Percentiles rank a stretch among this genome's conserved stretches.
phyloP scores from a whole-genome alignment of 2,329 filamentous ascomycete species.

The Xylaria sp. region DNA sequence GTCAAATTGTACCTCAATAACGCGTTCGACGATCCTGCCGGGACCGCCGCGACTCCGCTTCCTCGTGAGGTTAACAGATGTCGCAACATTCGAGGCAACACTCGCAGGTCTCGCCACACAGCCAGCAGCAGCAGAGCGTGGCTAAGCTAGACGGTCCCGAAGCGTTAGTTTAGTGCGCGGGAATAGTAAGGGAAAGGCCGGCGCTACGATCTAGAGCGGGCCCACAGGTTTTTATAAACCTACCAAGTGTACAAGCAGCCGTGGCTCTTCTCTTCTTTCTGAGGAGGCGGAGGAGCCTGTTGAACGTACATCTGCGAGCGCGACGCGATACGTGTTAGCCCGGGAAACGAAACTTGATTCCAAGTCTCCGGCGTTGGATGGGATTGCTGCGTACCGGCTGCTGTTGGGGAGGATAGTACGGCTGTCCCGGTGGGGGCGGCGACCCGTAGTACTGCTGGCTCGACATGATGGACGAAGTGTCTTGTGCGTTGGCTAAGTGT shows the following conservation, averaged over 20 bases:
- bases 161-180: not conserved
- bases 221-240: constrained; percentile 13
- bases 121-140: constrained; percentile 48
- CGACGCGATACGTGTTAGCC: constrained; percentile 5
- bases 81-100: constrained; percentile 37
- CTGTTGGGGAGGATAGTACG: constrained; percentile 25
- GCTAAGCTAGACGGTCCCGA: constrained; percentile 37
- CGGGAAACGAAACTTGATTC: not conserved
- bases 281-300: constrained; percentile 36
- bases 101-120: constrained; percentile 48
- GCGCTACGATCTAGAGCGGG: not conserved
- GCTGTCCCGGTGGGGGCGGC: constrained; percentile 22
- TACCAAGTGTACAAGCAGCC: constrained; percentile 46
- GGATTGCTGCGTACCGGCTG: not conserved
- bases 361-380: not conserved
- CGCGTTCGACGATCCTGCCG: not conserved
- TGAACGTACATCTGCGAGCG: constrained; percentile 39
- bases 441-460: constrained; percentile 3
- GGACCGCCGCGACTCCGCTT: too few relatives aligned
- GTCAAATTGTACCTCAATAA: not conserved
- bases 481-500: not conserved
- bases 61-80: constrained; percentile 1
- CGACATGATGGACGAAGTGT: not conserved
- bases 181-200: not conserved
- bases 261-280: constrained; percentile 43